phyloP scores from a whole-genome alignment of 2,329 filamentous ascomycete species.

The Ustilaginoidea virens region DNA sequence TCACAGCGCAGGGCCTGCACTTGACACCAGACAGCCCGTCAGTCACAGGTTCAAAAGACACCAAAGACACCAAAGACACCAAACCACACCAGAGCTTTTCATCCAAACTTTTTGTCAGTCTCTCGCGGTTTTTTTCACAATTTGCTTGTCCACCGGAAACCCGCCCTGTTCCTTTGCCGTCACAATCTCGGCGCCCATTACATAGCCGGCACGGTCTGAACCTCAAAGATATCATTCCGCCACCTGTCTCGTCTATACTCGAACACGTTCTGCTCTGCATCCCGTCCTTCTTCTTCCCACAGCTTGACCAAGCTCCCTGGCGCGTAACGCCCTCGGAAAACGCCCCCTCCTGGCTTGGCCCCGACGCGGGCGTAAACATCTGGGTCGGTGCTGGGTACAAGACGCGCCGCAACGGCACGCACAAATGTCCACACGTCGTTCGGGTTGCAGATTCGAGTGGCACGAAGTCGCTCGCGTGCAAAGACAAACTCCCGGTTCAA shows the following conservation, averaged over 20 bases:
- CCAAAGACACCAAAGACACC: too few relatives aligned
- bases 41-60: too few relatives aligned
- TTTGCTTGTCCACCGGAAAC: too few relatives aligned
- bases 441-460: constrained; percentile 67
- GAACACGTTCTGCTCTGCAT: constrained; percentile 58
- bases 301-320: constrained; percentile 79
- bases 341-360: constrained; percentile 37
- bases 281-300: constrained; percentile 68
- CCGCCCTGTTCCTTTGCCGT: too few relatives aligned
- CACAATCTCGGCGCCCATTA: too few relatives aligned
- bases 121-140: too few relatives aligned
- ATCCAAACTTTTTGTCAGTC: too few relatives aligned
- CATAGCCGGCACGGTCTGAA: constrained; percentile 17
- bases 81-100: too few relatives aligned
- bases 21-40: too few relatives aligned
- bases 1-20: too few relatives aligned
- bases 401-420: constrained; percentile 62
- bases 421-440: constrained; percentile 69
- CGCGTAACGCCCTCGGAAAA: constrained; percentile 76
- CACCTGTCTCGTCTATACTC: constrained; percentile 59
- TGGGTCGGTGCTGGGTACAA: constrained; percentile 57
- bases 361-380: constrained; percentile 64
- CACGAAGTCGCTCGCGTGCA: constrained; percentile 72
- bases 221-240: constrained; percentile 71
- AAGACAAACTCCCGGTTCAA: constrained; percentile 78